Percentiles rank a stretch among this genome's conserved stretches.
These are phyloP conservation scores for Pseudogymnoascus sp. DNA, from an alignment of 2,329 filamentous ascomycete genomes.

Conservation along the genomic window DNA sequence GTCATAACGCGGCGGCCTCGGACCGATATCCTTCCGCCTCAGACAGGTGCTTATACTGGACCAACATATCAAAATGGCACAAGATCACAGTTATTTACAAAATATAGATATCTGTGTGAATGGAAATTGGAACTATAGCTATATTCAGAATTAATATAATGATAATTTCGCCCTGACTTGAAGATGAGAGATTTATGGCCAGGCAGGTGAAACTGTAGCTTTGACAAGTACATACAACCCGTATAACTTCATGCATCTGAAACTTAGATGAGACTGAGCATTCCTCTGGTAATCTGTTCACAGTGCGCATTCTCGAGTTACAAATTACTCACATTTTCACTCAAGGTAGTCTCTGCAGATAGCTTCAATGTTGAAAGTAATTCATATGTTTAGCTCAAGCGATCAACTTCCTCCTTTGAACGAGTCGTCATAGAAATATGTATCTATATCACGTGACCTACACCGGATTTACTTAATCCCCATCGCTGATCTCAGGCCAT, in stretches of 20 bases:
- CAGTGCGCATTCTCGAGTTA: background rate
- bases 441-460: background rate
- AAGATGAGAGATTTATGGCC: background rate
- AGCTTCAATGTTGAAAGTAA: background rate
- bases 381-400: background rate
- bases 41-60: background rate
- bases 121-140: background rate
- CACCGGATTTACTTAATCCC: slow-evolving; percentile 1
- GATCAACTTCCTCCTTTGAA: background rate
- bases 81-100: background rate
- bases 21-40: background rate
- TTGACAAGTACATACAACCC: background rate
- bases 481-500: background rate
- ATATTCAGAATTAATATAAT: background rate
- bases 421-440: background rate
- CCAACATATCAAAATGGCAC: background rate
- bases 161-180: too few species aligned
- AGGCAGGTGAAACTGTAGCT: background rate
- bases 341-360: background rate
- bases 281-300: background rate
- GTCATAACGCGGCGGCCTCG: background rate
- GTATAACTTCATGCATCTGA: background rate
- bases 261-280: background rate
- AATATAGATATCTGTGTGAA: background rate
- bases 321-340: background rate